These are phyloP conservation scores for Syzygium jambos DNA, from an alignment of 345 rosid species.

Conservation along the genomic window DNA sequence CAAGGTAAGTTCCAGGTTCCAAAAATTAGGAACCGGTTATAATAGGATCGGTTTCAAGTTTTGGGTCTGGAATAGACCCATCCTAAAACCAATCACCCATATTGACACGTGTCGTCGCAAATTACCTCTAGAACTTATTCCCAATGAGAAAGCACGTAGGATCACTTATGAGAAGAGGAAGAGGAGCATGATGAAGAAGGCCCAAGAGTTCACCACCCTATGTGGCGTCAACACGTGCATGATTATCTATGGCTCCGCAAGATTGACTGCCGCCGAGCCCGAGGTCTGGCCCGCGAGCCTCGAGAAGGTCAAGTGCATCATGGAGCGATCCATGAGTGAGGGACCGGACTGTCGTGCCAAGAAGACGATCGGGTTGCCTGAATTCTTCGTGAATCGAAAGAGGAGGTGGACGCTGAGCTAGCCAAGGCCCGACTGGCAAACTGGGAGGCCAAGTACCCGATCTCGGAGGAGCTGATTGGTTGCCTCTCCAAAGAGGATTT, in stretches of 20 bases:
- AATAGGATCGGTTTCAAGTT: no score
- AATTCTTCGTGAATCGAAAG: conserved; percentile 2
- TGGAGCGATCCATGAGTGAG: conserved; percentile 1
- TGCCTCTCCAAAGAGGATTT: neutral
- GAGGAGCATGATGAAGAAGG: conserved; percentile 20
- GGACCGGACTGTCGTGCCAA: neutral
- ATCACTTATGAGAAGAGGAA: conserved; percentile 13
- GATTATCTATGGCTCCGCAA: conserved; percentile 8
- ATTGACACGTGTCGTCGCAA: conserved; percentile 15
- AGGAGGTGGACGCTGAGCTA: conserved; percentile 6
- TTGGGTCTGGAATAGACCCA: no score
- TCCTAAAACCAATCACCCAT: no score
- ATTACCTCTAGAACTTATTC: conserved; percentile 10
- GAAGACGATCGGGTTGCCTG: conserved; percentile 3
- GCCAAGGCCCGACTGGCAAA: neutral
- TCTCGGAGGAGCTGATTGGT: conserved; percentile 4
- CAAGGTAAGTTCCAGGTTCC: no score
- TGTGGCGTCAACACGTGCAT: conserved; percentile 18
- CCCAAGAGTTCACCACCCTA: conserved; percentile 8
- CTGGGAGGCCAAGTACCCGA: conserved; percentile 3
- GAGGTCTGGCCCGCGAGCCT: conserved; percentile 9
- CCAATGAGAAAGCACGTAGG: conserved; percentile 15
- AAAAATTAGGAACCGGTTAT: no score
- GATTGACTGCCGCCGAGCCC: neutral
- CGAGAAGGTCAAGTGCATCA: conserved; percentile 1